A percentile compares a stretch with the other conserved stretches of the same genome.
Evolutionary conservation across 148 eudicot species (phyloP).

Genomic region (Hydrangea macrophylla): DNA sequence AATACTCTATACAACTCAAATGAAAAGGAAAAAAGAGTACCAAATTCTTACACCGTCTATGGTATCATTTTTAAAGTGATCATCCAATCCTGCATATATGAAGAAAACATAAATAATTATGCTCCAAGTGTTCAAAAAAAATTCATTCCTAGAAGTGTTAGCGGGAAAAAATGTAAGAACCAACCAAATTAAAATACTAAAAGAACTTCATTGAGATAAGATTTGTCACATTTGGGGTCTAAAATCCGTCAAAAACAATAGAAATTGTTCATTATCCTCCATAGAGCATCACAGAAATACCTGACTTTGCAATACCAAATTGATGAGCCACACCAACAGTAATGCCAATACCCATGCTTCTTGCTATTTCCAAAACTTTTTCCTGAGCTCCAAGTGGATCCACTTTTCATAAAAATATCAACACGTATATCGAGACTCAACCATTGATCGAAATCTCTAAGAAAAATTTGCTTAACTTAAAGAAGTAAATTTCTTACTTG

Average conservation of each 20-base stretch:
- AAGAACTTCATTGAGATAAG: neutral
- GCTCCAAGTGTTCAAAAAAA: too few species aligned
- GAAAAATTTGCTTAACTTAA: neutral
- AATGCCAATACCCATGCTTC: constrained; percentile 51
- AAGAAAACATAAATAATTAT: constrained; percentile 2
- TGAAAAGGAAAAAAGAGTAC: constrained; percentile 13
- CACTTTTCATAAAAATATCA: constrained; percentile 35
- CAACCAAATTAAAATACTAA: neutral
- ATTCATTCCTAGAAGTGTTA: too few species aligned
- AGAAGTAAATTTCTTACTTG: constrained; percentile 48
- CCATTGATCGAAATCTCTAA: constrained; percentile 7
- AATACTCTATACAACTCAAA: constrained; percentile 17
- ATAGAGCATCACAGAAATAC: constrained; percentile 25
- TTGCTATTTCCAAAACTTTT: constrained; percentile 70
- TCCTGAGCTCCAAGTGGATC: constrained; percentile 69
- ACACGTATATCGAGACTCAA: constrained; percentile 6
- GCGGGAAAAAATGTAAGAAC: too few species aligned
- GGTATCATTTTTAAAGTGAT: constrained; percentile 14
- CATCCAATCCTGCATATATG: constrained; percentile 34
- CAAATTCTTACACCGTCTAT: constrained; percentile 31
- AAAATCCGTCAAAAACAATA: neutral
- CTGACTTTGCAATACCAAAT: constrained; percentile 42
- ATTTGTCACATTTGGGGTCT: neutral
- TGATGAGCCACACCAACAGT: constrained; percentile 71
- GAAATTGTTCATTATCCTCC: neutral